phyloP scores from a whole-genome alignment of 257 asterid genomes.

The Lycium ferocissimum region DNA sequence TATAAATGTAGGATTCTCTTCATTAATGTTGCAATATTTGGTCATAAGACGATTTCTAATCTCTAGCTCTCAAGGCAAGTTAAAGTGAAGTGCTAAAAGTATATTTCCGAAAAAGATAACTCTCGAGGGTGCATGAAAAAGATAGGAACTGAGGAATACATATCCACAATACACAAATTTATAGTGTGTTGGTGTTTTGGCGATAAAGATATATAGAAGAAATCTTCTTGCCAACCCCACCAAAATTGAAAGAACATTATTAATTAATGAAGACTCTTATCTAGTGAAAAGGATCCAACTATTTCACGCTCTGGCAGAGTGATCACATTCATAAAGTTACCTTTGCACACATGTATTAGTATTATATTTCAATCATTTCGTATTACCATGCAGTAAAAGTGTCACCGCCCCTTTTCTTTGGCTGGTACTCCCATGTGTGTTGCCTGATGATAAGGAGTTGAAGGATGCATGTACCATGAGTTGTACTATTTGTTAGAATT shows the following conservation, averaged over 20 bases:
- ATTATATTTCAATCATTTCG: neutral
- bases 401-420: neutral
- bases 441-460: too few species aligned
- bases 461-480: neutral
- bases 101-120: neutral
- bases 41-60: neutral
- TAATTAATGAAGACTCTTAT: neutral
- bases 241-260: neutral
- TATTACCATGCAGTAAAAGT: neutral
- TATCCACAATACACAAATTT: neutral
- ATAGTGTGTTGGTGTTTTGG: neutral
- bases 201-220: neutral
- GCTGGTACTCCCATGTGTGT: neutral
- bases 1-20: too few species aligned
- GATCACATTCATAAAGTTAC: neutral
- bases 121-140: neutral
- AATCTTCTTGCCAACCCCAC: neutral
- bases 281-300: neutral
- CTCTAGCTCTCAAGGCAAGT: neutral
- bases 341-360: neutral
- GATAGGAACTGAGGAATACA: neutral
- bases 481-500: neutral
- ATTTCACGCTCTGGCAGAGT: neutral
- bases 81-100: too few species aligned
- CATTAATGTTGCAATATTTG: neutral